Base-by-base conservation (phyloP, 352 stramenopile genomes). In the Phytophthora syringae region DNA sequence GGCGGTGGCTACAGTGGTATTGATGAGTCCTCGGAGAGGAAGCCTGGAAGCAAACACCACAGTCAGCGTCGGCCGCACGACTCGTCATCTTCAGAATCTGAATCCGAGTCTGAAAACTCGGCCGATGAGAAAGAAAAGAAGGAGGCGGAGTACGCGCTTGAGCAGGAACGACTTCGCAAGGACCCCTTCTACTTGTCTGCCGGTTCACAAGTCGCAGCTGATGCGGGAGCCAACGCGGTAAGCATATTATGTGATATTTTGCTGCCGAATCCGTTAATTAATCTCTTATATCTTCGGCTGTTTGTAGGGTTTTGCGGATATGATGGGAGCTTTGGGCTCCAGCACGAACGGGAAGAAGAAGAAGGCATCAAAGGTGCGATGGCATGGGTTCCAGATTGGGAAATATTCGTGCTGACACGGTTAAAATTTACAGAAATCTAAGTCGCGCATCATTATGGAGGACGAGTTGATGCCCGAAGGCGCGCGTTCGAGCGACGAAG, bases 121-220 rank as follows among this genome's bases (percentile, higher is more conserved):
- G 72, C 76, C 3, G 76, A 86, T 20, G 69, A 77, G 18, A 84
- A 82, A 24, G 70, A 77, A 27, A 70, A 69, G 40, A 71, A 72
- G 12, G 59, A 82, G 54, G 78, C 67, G 11, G 60, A 86, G 44
- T 72, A 87, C 44, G 74, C 52, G 9, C 52, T 57, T 32, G 84
- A 91, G 61, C 82, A 92, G 69, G 80, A 91, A 47, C 80, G 82
- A 7, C 43, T 92, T 49, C 82, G 83, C 28, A 90, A 82, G 50
- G 86, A 95, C 54, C 85, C 85, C 7, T 95, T 95, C 70, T 95
- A 95, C 37, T 54, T 95, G 20, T 89, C 82, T 20, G 67, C 52
- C 16, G 76, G 58, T 25, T 64, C 56, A n/a, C 53, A 70, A 50
- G 44, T 37, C 27, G 52, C 56, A 7, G 13, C 11, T 12, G 85